Conservation (phyloP, 441 rosid species). For the Melastoma candidum region DNA sequence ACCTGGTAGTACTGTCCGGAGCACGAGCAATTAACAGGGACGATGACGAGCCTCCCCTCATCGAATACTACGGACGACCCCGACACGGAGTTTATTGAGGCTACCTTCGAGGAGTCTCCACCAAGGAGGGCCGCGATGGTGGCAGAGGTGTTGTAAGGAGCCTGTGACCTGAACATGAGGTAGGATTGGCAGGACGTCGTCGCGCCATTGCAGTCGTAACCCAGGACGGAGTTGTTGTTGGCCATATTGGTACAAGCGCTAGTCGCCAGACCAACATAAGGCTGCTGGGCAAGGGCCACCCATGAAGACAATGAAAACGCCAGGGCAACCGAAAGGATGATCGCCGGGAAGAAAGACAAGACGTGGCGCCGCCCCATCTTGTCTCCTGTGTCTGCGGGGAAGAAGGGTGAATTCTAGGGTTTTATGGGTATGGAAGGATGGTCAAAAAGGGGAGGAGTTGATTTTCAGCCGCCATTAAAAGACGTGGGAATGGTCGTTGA, state of each 20-base stretch:
- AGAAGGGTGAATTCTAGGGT: no score
- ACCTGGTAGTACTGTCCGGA: slow-evolving; percentile 1
- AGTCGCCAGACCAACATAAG: slow-evolving; percentile 1
- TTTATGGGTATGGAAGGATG: no score
- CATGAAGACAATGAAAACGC: background rate
- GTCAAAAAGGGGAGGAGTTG: no score
- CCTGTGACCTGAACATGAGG: background rate
- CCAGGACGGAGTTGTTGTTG: background rate
- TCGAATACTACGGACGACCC: background rate
- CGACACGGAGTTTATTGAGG: background rate
- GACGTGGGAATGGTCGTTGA: no score
- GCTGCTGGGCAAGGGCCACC: slow-evolving; percentile 3
- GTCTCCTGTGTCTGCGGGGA: no score
- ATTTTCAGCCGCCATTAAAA: no score
- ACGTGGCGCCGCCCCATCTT: no score
- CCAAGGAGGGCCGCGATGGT: slow-evolving; percentile 2
- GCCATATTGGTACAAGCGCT: background rate
- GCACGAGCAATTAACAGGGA: slow-evolving; percentile 4
- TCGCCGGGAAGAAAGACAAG: no score
- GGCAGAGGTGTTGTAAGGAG: background rate
- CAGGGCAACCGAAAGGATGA: no score
- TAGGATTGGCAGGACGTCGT: background rate
- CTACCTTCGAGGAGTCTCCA: background rate
- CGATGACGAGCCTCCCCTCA: background rate
- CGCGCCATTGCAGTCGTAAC: slow-evolving; percentile 4